Percentiles rank a stretch among this genome's conserved stretches.
These are phyloP conservation scores for Zymoseptoria tritici DNA, from an alignment of 2,329 filamentous ascomycete species.

Conservation along the genomic window DNA sequence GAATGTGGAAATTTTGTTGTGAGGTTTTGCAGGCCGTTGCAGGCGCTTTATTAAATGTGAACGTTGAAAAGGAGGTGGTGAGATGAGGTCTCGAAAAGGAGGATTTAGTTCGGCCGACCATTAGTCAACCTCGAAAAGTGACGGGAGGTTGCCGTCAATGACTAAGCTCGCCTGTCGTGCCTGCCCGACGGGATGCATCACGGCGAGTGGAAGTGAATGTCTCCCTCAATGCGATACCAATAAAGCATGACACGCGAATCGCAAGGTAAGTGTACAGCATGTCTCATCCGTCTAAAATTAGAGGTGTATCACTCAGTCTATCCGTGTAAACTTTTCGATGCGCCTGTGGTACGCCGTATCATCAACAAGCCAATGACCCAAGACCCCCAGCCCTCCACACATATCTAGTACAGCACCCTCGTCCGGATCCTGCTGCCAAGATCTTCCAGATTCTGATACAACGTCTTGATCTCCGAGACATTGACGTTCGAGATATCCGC, in stretches of 20 bases:
- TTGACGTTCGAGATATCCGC: conserved; percentile 89
- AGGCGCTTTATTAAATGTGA: background rate
- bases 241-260: too few relatives aligned
- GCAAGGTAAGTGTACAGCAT: too few relatives aligned
- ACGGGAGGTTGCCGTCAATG: background rate
- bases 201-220: too few relatives aligned
- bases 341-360: background rate
- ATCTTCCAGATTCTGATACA: conserved; percentile 74
- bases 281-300: too few relatives aligned
- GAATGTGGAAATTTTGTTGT: background rate
- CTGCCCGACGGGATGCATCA: too few relatives aligned
- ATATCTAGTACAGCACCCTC: conserved; percentile 39
- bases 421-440: conserved; percentile 47
- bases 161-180: background rate
- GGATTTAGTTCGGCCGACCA: too few relatives aligned
- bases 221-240: too few relatives aligned
- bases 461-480: conserved; percentile 71
- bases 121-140: too few relatives aligned
- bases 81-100: background rate
- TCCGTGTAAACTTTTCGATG: too few relatives aligned
- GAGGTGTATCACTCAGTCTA: too few relatives aligned
- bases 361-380: background rate
- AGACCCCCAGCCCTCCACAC: background rate
- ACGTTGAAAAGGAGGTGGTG: background rate
- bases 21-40: background rate